Percentiles rank a stretch among this genome's conserved stretches.
Conservation (phyloP, 257 asterid species). For the Nicotiana otophora region DNA sequence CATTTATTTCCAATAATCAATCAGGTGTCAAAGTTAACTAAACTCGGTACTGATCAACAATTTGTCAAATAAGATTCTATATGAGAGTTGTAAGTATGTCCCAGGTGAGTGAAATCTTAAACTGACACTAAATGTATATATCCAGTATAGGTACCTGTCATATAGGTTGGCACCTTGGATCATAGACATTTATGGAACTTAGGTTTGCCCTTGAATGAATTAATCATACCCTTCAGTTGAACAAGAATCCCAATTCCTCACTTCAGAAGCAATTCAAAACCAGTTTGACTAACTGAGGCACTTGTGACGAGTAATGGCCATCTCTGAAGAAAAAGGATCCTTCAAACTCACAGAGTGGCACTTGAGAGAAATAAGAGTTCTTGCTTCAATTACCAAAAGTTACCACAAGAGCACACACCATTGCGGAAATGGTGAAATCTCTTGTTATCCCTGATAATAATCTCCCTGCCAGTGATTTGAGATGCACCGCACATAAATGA, state of each 20-base stretch:
- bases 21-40: not conserved
- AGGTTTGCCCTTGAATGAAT: not conserved
- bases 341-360: not conserved
- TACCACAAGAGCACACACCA: conserved; percentile 70
- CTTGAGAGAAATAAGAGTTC: no score
- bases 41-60: not conserved
- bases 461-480: conserved; percentile 47
- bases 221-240: not conserved
- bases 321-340: not conserved
- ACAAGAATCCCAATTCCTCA: not conserved
- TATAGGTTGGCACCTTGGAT: not conserved
- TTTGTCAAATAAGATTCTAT: not conserved
- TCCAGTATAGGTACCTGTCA: not conserved
- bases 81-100: not conserved
- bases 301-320: not conserved
- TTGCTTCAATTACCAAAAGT: conserved; percentile 54
- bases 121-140: not conserved
- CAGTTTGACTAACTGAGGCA: not conserved
- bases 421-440: conserved; percentile 74
- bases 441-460: conserved; percentile 66
- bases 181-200: not conserved
- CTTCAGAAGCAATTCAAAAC: not conserved
- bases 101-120: not conserved
- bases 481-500: conserved; percentile 60
- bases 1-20: no score